These are phyloP conservation scores for Sclerotinia sclerotiorum DNA, from an alignment of 2,329 filamentous ascomycete genomes.

Conservation along the genomic window DNA sequence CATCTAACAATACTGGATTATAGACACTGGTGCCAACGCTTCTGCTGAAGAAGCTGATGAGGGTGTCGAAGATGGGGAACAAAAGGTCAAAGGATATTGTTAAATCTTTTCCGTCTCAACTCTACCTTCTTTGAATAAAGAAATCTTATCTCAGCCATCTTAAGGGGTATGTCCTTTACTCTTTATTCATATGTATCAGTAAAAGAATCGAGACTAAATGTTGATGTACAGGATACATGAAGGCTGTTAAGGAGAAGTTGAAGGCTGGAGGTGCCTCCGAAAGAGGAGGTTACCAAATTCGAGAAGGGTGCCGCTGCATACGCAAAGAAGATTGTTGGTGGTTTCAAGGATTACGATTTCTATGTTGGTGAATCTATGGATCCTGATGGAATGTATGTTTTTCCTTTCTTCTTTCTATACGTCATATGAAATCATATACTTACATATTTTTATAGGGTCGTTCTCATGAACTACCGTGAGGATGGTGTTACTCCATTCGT, in stretches of 20 bases:
- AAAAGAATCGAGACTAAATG: background rate
- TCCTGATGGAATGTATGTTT: slow-evolving; percentile 83
- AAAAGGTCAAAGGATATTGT: slow-evolving; percentile 93
- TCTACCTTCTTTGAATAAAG: slow-evolving; percentile 81
- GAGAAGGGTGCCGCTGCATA: slow-evolving; percentile 71
- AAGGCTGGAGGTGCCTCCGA: slow-evolving; percentile 60
- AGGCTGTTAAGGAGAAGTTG: slow-evolving; percentile 74
- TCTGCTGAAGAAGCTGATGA: slow-evolving; percentile 82
- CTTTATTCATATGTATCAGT: background rate
- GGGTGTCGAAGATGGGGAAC: slow-evolving; percentile 64
- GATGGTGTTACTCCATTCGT: slow-evolving; percentile 90
- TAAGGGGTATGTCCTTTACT: slow-evolving; percentile 65
- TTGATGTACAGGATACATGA: slow-evolving; percentile 74
- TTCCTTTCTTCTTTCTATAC: background rate
- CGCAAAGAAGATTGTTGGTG: slow-evolving; percentile 75
- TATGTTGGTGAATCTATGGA: slow-evolving; percentile 91
- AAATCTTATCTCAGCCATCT: slow-evolving; percentile 80
- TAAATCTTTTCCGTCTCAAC: slow-evolving; percentile 88
- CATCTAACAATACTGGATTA: background rate
- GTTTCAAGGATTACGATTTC: slow-evolving; percentile 97
- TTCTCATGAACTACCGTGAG: slow-evolving; percentile 96
- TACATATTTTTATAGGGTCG: slow-evolving; percentile 57
- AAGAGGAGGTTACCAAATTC: slow-evolving; percentile 72
- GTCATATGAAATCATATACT: slow-evolving; percentile 18
- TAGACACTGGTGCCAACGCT: slow-evolving; percentile 92